Evolutionary conservation across 2,329 filamentous ascomycete genomes (phyloP), one percentile per base, ranked within the genome.

Genomic region (Fusarium lyarnte): DNA sequence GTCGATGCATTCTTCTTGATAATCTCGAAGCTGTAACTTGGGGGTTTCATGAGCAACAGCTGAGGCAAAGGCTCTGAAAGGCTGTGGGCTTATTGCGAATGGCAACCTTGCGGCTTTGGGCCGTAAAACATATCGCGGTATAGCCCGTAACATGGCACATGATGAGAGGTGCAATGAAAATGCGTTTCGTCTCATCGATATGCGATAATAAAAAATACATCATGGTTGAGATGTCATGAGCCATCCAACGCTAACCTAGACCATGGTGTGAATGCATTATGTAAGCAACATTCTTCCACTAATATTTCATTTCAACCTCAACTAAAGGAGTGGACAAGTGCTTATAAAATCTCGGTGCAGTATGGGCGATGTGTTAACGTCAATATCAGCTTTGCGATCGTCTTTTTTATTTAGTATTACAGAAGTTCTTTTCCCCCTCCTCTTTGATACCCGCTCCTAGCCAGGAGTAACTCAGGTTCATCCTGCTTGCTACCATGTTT

Each of bases 1-100:
- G 77, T 93, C 89, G 68, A 98, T 97, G 78, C 94, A 97, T 86
- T 97, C 94, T 84, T 96, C 91, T 80, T 98, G 95, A 78, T 97
- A 98, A 75, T 92, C 86, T 74, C 94, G 92, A 45, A 97, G 89
- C 62, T 87, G 87, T 59, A 95, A 70, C 58, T 82, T 81, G 35
- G 70, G 74, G 35, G 45, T 51, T 8, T 68, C 62, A 47, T 66
- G 66, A 61, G 66, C 42, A 31, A 72, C 25, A 13, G 74, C 60
- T 21, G 78, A 73, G 31, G 77, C 75, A 62, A 74, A 78, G 33
- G 71, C 66, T 64, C 69, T 77, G 58, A 67, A 69, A n/a, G 61
- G 57, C 49, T 45, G 39, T 38, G 54, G 47, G n/a, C 43, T 72
- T 39, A 59, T 58, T 43, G 49, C 53, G 19, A 63, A 58, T 27